Base-by-base conservation (phyloP, 257 asterid genomes). In the Petrea volubilis region DNA sequence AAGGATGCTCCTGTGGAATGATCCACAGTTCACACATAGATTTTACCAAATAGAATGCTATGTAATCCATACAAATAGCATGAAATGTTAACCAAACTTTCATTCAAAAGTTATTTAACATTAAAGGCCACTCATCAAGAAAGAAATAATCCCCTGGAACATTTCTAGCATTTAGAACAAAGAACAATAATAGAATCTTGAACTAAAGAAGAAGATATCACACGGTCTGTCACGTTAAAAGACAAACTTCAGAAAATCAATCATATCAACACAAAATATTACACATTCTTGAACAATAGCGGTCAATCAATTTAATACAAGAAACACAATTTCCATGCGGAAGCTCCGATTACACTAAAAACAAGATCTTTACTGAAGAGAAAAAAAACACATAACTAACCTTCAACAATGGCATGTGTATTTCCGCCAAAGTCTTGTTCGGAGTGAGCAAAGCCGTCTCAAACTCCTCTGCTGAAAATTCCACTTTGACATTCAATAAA, bases 361-460 rank as follows among this genome's bases (percentile, higher is more conserved):
- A 64, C 56, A 43, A 2, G 34, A 60, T 11, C 20, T 21, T 51
- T 9, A 50, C 40, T 14, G 43, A 50, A 23, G 34, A 24, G 34
- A 44, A 46, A 61, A 18, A 17, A 1, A n/a, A n/a, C n/a, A 31
- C 33, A 62, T 13, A 36, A 72, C 65, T 14, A 43, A 78, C 82
- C 82, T 92, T 95, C 64, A 92, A 77, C 81, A 95, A 71, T 11
- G 99, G 99, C 82, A 95, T 95, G 74, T 95, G 99, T 80, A 95
- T 82, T 68, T 90, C 96, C 53, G 82, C 97, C 77, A 95, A 87
- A 20, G 96, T 90, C 56, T 78, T 82, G 71, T 95, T 95, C 0
- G 99, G 99, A 13, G 78, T 74, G 36, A 95, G 78, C 85, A 95
- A 77, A 15, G 99, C 97, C 18, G 99, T 95, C 85, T 95, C 99